phyloP scores from a whole-genome alignment of 352 stramenopile genomes.

The Phytophthora brassicae region DNA sequence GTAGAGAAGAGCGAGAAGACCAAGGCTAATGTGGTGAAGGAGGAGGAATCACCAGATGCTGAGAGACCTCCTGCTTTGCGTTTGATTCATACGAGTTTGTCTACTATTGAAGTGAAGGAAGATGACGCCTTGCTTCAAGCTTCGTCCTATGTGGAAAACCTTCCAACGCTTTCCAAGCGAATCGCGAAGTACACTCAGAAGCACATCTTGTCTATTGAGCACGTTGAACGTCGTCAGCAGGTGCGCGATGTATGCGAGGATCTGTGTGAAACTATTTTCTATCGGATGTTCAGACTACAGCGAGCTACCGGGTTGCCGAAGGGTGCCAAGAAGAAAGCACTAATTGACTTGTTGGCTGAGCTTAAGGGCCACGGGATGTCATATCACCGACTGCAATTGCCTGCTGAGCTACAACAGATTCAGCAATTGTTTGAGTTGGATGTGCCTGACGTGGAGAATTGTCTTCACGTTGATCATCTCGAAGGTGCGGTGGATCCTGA shows the following conservation, averaged over 20 bases:
- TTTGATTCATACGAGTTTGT: slow-evolving; percentile 21
- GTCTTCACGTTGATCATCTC: slow-evolving; percentile 70
- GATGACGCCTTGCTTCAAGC: slow-evolving; percentile 3
- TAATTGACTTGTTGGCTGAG: slow-evolving; percentile 94
- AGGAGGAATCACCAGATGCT: slow-evolving; percentile 13
- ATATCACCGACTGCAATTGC: slow-evolving; percentile 77
- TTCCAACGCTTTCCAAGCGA: slow-evolving; percentile 60
- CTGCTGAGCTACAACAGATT: slow-evolving; percentile 74
- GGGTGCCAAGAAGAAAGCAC: slow-evolving; percentile 96
- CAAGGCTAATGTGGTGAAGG: slow-evolving; percentile 4
- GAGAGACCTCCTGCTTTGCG: slow-evolving; percentile 27
- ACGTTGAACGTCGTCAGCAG: slow-evolving; percentile 67
- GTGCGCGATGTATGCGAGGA: slow-evolving; percentile 83
- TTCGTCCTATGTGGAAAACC: slow-evolving; percentile 49
- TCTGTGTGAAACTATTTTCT: slow-evolving; percentile 94
- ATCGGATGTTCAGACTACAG: slow-evolving; percentile 89
- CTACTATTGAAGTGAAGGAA: slow-evolving; percentile 1
- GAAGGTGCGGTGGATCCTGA: slow-evolving; percentile 44
- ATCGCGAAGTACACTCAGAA: slow-evolving; percentile 74
- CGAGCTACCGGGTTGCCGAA: slow-evolving; percentile 88
- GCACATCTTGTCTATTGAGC: slow-evolving; percentile 65
- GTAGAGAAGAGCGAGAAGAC: slow-evolving; percentile 10
- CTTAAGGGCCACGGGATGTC: slow-evolving; percentile 85
- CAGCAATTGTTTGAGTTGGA: slow-evolving; percentile 84
- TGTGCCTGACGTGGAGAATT: slow-evolving; percentile 82